Percentiles rank a stretch among this genome's conserved stretches.
Evolutionary conservation across 108 stramenopile species (phyloP).

Genomic region (Nitzschia sp.): DNA sequence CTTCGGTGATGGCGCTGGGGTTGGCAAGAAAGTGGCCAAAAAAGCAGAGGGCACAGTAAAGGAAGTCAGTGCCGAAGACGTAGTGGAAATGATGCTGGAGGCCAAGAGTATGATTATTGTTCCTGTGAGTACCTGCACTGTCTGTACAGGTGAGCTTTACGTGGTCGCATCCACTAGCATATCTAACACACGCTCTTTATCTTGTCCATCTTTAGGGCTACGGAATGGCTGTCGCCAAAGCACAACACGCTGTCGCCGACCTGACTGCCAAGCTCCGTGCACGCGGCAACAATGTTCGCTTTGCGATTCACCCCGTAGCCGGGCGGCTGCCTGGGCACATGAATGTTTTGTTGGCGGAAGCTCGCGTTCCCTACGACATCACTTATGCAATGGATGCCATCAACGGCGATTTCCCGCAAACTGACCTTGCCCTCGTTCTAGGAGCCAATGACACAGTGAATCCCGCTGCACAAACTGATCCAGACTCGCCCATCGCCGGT

Average conservation of each 20-base stretch:
- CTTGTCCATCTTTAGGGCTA: no score
- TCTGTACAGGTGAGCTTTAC: no score
- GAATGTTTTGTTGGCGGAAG: conserved; percentile 86
- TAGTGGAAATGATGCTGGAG: conserved; percentile 50
- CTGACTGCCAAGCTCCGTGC: conserved; percentile 59
- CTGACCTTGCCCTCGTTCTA: conserved; percentile 53
- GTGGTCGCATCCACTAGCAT: no score
- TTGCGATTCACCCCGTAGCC: conserved; percentile 86
- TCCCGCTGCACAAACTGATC: conserved; percentile 83
- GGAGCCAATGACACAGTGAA: conserved; percentile 84
- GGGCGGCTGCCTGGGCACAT: conserved; percentile 86
- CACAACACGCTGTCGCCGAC: conserved; percentile 76
- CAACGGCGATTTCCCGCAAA: conserved; percentile 61
- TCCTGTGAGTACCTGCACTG: no score
- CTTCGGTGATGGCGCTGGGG: conserved; percentile 46
- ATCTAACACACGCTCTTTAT: no score
- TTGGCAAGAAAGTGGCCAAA: conserved; percentile 25
- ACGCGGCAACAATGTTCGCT: conserved; percentile 72
- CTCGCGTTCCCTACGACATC: conserved; percentile 81
- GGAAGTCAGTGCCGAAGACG: conserved; percentile 51
- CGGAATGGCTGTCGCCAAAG: conserved; percentile 86
- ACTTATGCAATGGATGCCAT: conserved; percentile 52
- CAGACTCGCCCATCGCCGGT: conserved; percentile 65
- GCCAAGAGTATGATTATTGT: conserved; percentile 78
- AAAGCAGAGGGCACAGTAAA: conserved; percentile 40